phyloP scores from a whole-genome alignment of 139 green algal genomes.

The Tetraselmis striata region DNA sequence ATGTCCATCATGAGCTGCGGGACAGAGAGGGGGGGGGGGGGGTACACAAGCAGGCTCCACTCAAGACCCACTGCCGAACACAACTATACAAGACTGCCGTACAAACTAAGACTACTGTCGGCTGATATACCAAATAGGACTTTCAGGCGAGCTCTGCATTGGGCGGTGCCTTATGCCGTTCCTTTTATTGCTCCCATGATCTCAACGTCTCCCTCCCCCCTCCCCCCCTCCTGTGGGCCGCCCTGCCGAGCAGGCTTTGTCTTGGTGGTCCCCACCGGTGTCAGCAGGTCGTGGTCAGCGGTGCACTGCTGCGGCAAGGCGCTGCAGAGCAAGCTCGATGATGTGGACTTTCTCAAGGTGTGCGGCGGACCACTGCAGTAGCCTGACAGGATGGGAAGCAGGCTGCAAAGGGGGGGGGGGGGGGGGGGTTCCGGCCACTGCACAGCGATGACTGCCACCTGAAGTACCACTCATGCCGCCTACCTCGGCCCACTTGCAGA shows the following conservation, averaged over 20 bases:
- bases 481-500: not conserved
- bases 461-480: not conserved
- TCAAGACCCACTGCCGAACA: too few relatives aligned
- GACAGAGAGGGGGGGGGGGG: too few relatives aligned
- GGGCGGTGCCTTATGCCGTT: too few relatives aligned
- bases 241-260: not conserved
- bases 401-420: too few relatives aligned
- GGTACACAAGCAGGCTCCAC: too few relatives aligned
- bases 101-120: not conserved
- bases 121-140: not conserved
- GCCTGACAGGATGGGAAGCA: too few relatives aligned
- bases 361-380: too few relatives aligned
- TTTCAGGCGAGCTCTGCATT: too few relatives aligned
- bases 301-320: not conserved
- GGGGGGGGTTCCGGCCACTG: not conserved
- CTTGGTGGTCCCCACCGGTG: not conserved
- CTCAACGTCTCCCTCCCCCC: not conserved
- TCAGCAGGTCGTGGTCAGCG: not conserved
- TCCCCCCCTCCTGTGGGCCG: too few relatives aligned
- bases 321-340: not conserved
- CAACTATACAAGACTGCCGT: not conserved
- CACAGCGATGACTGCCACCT: not conserved
- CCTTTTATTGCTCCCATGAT: not conserved
- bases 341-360: not conserved
- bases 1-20: too few relatives aligned